Percentiles rank a stretch among this genome's conserved stretches.
phyloP scores from a whole-genome alignment of 176 grass and related monocot genomes.

The Triticum turgidum region DNA sequence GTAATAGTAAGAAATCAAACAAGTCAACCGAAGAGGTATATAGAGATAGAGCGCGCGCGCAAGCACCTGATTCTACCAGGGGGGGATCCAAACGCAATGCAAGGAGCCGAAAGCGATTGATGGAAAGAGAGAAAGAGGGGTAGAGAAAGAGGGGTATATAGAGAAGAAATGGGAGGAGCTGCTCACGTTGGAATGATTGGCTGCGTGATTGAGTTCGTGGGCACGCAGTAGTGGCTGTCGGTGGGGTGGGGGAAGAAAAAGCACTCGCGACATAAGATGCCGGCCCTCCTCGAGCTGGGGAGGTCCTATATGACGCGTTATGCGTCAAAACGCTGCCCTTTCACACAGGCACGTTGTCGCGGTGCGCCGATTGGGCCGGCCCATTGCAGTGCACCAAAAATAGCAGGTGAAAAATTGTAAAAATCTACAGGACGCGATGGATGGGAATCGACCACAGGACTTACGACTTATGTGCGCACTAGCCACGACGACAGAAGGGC shows the following conservation, averaged over 20 bases:
- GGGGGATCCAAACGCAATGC: slow-evolving; percentile 8
- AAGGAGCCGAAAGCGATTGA: slow-evolving; percentile 11
- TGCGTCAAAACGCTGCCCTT: too few species aligned
- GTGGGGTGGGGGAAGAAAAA: slow-evolving; percentile 29
- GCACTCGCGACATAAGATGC: background rate
- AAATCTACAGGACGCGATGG: too few species aligned
- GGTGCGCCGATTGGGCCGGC: too few species aligned
- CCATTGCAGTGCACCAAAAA: too few species aligned
- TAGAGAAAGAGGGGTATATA: background rate
- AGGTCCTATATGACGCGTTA: too few species aligned
- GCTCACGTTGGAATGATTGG: slow-evolving; percentile 22
- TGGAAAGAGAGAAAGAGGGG: background rate
- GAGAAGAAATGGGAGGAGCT: background rate
- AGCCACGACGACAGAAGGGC: too few species aligned
- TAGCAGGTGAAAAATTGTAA: too few species aligned
- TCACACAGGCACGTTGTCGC: too few species aligned
- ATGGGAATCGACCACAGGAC: too few species aligned
- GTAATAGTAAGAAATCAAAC: background rate
- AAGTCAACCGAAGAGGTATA: background rate
- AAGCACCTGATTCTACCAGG: slow-evolving; percentile 23
- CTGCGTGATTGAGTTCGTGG: slow-evolving; percentile 26
- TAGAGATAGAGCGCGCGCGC: background rate
- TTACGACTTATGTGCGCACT: too few species aligned
- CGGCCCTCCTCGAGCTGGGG: too few species aligned
- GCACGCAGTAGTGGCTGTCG: slow-evolving; percentile 33